Conservation (phyloP, 768 basidiomycete genomes). For the Psilocybe tampanensis region DNA sequence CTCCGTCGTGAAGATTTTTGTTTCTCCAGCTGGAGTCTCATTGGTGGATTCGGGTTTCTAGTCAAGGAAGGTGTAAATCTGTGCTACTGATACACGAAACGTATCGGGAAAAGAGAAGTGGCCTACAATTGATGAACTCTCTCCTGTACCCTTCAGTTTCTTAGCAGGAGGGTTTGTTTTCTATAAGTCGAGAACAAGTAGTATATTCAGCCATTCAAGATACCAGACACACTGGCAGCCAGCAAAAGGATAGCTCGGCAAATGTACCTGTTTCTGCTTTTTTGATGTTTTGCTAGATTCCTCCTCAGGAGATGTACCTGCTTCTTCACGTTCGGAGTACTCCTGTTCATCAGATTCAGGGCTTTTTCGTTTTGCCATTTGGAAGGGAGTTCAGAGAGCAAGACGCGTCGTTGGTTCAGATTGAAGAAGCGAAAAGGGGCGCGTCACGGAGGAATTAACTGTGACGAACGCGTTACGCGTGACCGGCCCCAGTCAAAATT, state of each 20-base stretch:
- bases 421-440: neutral
- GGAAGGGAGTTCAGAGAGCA: neutral
- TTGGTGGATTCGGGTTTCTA: neutral
- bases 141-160: neutral
- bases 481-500: constrained; percentile 24
- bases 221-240: neutral
- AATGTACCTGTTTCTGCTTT: neutral
- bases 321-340: neutral
- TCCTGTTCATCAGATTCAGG: neutral
- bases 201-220: neutral
- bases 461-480: constrained; percentile 18
- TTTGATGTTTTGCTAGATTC: neutral
- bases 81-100: too few relatives aligned
- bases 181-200: neutral
- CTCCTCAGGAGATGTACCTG: neutral
- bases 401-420: neutral
- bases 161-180: neutral
- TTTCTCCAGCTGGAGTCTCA: neutral
- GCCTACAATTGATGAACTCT: neutral
- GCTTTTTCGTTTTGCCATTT: constrained; percentile 16
- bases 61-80: neutral
- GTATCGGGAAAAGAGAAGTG: neutral
- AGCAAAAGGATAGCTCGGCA: neutral
- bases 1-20: constrained; percentile 29
- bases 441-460: constrained; percentile 5